These are phyloP conservation scores for Aegilops speltoides DNA, from an alignment of 176 grass and related monocot genomes.

Conservation along the genomic window DNA sequence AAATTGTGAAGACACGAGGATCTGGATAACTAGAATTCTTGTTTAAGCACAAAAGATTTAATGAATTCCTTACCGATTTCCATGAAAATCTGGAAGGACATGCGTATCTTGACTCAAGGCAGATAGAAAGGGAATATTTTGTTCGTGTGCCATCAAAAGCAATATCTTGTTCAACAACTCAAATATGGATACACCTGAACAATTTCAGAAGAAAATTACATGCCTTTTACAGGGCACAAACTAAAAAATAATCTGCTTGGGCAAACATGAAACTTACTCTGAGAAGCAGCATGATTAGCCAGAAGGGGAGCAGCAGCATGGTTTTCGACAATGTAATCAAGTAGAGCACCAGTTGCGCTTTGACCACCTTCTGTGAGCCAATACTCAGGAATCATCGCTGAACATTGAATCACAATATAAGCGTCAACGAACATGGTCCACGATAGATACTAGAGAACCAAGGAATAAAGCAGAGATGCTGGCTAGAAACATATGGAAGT, in stretches of 20 bases:
- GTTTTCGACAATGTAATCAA: slow-evolving; percentile 77
- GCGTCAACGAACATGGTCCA: slow-evolving; percentile 9
- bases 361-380: slow-evolving; percentile 96
- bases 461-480: slow-evolving; percentile 29
- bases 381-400: slow-evolving; percentile 88
- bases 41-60: background rate
- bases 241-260: background rate
- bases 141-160: slow-evolving; percentile 57
- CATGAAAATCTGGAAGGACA: slow-evolving; percentile 95
- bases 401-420: slow-evolving; percentile 26
- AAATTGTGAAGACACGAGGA: background rate
- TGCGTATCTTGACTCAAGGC: slow-evolving; percentile 81
- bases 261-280: slow-evolving; percentile 56
- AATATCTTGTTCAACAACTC: slow-evolving; percentile 89
- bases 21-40: background rate
- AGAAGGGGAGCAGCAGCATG: slow-evolving; percentile 76
- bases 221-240: background rate
- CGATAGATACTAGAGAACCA: slow-evolving; percentile 2
- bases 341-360: slow-evolving; percentile 90
- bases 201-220: slow-evolving; percentile 33
- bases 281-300: slow-evolving; percentile 74
- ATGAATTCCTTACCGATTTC: slow-evolving; percentile 66
- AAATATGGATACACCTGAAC: slow-evolving; percentile 78
- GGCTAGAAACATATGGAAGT: background rate
- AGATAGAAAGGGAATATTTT: slow-evolving; percentile 72